Percentiles rank a stretch among this genome's conserved stretches.
phyloP scores from a whole-genome alignment of 768 basidiomycete genomes.

The Leccinum aurantiacum region DNA sequence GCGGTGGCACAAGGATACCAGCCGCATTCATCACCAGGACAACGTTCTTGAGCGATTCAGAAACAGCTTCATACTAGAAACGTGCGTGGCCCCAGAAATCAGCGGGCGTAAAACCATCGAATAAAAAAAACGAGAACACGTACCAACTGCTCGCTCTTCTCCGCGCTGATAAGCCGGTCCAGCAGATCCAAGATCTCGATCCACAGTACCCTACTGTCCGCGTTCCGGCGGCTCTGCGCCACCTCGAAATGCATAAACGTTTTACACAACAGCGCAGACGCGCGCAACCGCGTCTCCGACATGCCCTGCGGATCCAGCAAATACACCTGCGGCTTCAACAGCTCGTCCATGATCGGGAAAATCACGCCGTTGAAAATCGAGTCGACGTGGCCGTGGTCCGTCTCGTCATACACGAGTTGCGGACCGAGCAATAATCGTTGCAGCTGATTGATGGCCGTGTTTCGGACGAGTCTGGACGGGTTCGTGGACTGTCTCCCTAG shows the following conservation, averaged over 20 bases:
- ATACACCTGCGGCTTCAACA: slow-evolving; percentile 81
- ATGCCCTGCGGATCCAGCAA: slow-evolving; percentile 81
- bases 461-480: slow-evolving; percentile 80
- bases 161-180: slow-evolving; percentile 84
- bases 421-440: slow-evolving; percentile 85
- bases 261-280: slow-evolving; percentile 90
- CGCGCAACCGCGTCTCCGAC: slow-evolving; percentile 86
- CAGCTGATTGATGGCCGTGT: slow-evolving; percentile 73
- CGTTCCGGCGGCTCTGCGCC: slow-evolving; percentile 56
- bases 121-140: not conserved
- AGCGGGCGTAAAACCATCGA: not conserved
- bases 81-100: not conserved
- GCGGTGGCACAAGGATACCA: slow-evolving; percentile 69
- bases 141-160: slow-evolving; percentile 85
- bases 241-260: slow-evolving; percentile 93
- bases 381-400: slow-evolving; percentile 64
- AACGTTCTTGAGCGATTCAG: slow-evolving; percentile 96
- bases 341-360: slow-evolving; percentile 89
- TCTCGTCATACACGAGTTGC: slow-evolving; percentile 58
- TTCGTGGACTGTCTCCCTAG: slow-evolving; percentile 83
- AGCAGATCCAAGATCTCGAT: slow-evolving; percentile 86
- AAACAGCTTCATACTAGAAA: slow-evolving; percentile 85
- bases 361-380: slow-evolving; percentile 80
- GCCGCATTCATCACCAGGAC: slow-evolving; percentile 94
- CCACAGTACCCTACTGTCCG: slow-evolving; percentile 78